Evolutionary conservation across 306 rosid species (phyloP), one percentile per base, ranked within the genome.

Genomic region (Crotalaria pallida): DNA sequence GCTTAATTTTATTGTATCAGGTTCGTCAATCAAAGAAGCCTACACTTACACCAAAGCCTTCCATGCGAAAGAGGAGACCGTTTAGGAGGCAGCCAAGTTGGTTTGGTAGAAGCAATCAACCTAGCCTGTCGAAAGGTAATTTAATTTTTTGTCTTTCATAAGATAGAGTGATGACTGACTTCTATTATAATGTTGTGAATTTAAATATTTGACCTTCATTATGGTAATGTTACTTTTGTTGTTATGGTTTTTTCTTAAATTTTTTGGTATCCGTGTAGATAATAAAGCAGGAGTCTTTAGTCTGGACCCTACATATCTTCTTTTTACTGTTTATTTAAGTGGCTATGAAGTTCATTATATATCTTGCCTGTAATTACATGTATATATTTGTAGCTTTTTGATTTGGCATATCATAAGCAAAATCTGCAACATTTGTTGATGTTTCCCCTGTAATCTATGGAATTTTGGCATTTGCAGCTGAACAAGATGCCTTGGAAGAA

Each of bases 31-130:
- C 73, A 13, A 92, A 86, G 87, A 86, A 81, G 80, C 77, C 88
- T 47, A 76, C 88, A 24, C 69, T 84, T 50, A 58, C 86, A 43
- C 87, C 91, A 3, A 89, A 80, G 73, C 89, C 87, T 68, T 66
- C 81, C 29, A 57, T 86, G 41, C 88, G 91, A 57, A 89, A 84
- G 80, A 86, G 75, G 75, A 82, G 98, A 86, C 83, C 98, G 7
- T 52, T 85, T 41, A 92, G 90, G 77, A 76, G 93, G 59, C 90
- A 83, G 69, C 85, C 96, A 0, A 86, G 96, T 66, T 96, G 86
- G 81, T 23, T 48, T 67, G 83, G 83, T 38, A 83, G 92, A 77
- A 77, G 85, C 77, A 82, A 82, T 44, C 96, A 82, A 58, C 75
- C 88, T 12, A 82, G 77, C 73, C 16, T 82, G 13, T 77, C 82